Conservation (phyloP, 805 yeast species). For the Kazachstania psychrophila region DNA sequence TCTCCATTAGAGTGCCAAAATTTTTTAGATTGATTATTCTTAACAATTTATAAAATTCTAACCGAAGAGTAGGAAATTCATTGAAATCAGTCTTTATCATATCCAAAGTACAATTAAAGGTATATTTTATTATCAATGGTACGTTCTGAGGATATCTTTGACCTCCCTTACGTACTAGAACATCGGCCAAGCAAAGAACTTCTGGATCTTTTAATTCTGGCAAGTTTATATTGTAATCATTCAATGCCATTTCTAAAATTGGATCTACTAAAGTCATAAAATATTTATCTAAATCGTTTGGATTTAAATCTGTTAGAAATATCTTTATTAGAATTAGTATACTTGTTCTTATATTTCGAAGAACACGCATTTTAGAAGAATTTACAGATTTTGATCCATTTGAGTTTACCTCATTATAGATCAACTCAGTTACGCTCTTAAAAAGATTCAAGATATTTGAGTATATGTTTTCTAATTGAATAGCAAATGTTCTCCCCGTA, state of each 20-base stretch:
- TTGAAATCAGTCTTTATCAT: conserved; percentile 90
- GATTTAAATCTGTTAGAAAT: conserved; percentile 54
- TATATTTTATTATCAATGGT: conserved; percentile 70
- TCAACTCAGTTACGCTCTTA: conserved; percentile 72
- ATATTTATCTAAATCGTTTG: conserved; percentile 71
- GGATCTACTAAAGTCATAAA: conserved; percentile 72
- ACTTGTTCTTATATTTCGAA: conserved; percentile 90
- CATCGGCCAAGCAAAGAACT: conserved; percentile 82
- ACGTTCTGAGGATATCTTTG: conserved; percentile 57
- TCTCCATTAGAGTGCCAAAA: conserved; percentile 68
- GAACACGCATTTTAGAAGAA: conserved; percentile 81
- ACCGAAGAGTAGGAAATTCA: conserved; percentile 91
- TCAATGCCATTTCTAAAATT: conserved; percentile 67
- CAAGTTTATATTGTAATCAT: conserved; percentile 73
- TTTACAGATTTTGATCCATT: conserved; percentile 80
- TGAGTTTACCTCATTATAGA: conserved; percentile 59
- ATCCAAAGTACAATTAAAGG: conserved; percentile 79
- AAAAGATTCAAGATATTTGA: conserved; percentile 80
- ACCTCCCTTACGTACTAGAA: conserved; percentile 77
- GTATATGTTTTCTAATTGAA: conserved; percentile 75
- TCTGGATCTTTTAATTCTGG: conserved; percentile 96
- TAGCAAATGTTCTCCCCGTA: conserved; percentile 75
- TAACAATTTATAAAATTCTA: conserved; percentile 36
- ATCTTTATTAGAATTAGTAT: conserved; percentile 76
- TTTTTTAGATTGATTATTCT: conserved; percentile 35